phyloP scores from a whole-genome alignment of 2,329 filamentous ascomycete species.

The Gnomoniopsis smithogilvyi region DNA sequence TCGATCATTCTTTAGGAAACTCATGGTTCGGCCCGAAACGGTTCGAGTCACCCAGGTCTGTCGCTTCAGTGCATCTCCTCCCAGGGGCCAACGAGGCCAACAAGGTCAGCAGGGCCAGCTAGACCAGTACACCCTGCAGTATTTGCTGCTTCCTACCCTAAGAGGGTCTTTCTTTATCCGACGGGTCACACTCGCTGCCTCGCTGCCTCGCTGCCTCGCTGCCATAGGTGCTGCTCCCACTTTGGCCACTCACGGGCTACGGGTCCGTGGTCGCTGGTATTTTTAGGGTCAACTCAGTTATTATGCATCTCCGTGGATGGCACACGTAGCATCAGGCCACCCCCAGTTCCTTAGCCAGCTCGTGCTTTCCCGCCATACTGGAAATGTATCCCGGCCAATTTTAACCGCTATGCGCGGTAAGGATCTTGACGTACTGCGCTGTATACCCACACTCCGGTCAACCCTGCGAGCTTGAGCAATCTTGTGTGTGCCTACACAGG shows the following conservation, averaged over 20 bases:
- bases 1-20: neutral
- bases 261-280: neutral
- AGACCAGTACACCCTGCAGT: neutral
- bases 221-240: neutral
- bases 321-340: neutral
- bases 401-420: neutral
- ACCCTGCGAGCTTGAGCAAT: neutral
- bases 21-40: constrained; percentile 5
- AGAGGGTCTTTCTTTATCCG: neutral
- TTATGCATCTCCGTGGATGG: neutral
- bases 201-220: no score
- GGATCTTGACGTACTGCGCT: neutral
- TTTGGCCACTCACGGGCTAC: neutral
- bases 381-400: neutral
- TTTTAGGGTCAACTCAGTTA: neutral
- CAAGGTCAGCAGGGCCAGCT: neutral
- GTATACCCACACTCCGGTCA: no score
- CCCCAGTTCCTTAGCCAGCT: no score
- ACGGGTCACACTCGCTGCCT: neutral
- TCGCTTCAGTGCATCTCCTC: neutral
- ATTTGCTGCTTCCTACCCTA: neutral
- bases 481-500: neutral
- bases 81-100: neutral
- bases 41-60: neutral
- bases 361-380: neutral